Base-by-base conservation (phyloP, 805 yeast species). In the Cyberlindnera nakhonratchasimensis region DNA sequence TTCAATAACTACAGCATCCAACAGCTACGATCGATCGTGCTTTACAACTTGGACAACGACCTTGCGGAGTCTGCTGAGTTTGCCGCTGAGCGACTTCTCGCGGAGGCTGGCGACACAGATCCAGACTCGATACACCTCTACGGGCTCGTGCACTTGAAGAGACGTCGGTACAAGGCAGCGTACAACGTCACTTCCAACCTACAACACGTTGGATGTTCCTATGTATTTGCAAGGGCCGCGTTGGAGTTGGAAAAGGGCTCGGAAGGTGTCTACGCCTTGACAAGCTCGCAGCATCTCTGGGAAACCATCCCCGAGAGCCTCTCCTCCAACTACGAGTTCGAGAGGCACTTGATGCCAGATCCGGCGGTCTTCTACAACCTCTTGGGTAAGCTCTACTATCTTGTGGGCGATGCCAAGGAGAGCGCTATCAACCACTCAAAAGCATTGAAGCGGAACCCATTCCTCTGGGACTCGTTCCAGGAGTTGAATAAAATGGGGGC, bases 401-500 rank as follows among this genome's bases (percentile, higher is more conserved):
- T 72, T 7, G 63, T 70, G 7, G 86, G 84, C 19, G 87, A 84
- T 55, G 57, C 67, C 5, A 75, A 79, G 50, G 79, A 81, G 43
- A 80, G 93, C 43, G 73, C 84, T 0, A 64, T 82, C 36, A 75
- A 79, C 54, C 86, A 82, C 58, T 73, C 86, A 0, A 77, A 74
- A 50, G 86, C 91, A 1, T 69, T 88, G 43, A 77, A 79, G 45
- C 64, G 72, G 48, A 86, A 93, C 58, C 96, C 95, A 14, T 86
- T 71, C 57, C 72, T 88, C 30, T 88, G 93, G 76, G 96, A 88
- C 57, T 88, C 96, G 0, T 80, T 87, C 49, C 87, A 82, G 50
- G 81, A 82, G 32, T 66, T 93, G 36, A 79, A 88, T 53, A 70
- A 72, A 36, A 66, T 83, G 64, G 93, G 95, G 11, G 86, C 83